Percentiles rank a stretch among this genome's conserved stretches.
Conservation (phyloP, 805 yeast species). For the Candida silvicultrix region DNA sequence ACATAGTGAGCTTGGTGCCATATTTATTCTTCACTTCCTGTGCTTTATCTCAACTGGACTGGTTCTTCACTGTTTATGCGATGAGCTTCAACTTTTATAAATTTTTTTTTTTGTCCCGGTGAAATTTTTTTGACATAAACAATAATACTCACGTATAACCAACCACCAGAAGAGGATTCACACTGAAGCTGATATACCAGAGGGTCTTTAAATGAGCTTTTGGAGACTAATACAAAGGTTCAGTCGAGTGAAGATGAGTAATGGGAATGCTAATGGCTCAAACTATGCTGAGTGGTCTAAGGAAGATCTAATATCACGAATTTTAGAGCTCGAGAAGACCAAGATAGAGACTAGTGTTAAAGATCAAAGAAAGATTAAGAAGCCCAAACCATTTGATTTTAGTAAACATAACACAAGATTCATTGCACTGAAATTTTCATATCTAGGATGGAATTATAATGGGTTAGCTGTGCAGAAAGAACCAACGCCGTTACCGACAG, state of each 20-base stretch:
- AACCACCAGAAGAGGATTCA: background rate
- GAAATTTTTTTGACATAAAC: slow-evolving; percentile 1
- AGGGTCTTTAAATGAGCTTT: background rate
- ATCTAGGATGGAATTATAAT: slow-evolving; percentile 90
- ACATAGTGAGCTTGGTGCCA: slow-evolving; percentile 37
- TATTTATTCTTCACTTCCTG: too few relatives aligned
- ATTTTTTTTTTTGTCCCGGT: background rate
- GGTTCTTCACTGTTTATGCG: background rate
- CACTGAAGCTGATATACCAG: too few relatives aligned
- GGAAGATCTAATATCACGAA: slow-evolving; percentile 52
- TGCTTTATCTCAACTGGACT: too few relatives aligned
- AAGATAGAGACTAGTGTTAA: slow-evolving; percentile 5
- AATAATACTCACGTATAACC: background rate
- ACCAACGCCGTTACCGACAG: slow-evolving; percentile 76
- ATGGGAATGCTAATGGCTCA: background rate
- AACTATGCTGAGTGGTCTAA: slow-evolving; percentile 58
- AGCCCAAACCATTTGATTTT: slow-evolving; percentile 54
- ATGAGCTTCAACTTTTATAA: background rate
- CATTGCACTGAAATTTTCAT: slow-evolving; percentile 79
- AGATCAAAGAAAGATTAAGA: slow-evolving; percentile 20
- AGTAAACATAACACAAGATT: slow-evolving; percentile 55
- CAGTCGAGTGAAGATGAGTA: slow-evolving; percentile 3
- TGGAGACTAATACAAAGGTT: background rate
- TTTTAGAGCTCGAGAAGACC: slow-evolving; percentile 47
- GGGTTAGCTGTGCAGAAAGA: slow-evolving; percentile 83